These are phyloP conservation scores for Verticillium albo-atrum DNA, from an alignment of 2,329 filamentous ascomycete species.

Conservation along the genomic window DNA sequence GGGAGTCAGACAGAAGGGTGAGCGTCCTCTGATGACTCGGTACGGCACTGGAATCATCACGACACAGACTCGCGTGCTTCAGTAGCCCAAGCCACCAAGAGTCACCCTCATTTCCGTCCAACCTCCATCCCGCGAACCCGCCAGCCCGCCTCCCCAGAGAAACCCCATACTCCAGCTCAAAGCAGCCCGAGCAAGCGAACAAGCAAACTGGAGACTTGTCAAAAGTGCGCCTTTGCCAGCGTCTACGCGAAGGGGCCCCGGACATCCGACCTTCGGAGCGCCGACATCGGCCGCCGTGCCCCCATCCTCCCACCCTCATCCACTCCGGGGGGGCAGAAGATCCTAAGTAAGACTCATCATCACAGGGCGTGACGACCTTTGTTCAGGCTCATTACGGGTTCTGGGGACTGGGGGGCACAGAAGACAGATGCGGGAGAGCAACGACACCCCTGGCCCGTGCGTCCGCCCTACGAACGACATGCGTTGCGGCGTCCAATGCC, in stretches of 20 bases:
- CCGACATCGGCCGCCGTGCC: neutral
- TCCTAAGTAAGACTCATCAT: neutral
- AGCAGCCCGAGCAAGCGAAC: neutral
- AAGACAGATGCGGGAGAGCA: neutral
- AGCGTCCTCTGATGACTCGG: neutral
- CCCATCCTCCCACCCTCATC: neutral
- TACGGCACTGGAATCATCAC: neutral
- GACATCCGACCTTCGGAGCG: neutral
- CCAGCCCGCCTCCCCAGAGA: neutral
- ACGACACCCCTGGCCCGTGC: neutral
- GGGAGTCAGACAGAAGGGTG: neutral
- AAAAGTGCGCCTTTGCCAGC: neutral
- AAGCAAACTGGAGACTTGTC: neutral
- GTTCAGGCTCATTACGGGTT: no score
- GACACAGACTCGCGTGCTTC: neutral
- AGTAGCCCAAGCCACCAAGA: neutral
- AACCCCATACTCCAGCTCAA: neutral
- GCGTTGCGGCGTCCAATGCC: neutral
- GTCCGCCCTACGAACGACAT: neutral
- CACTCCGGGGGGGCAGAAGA: neutral
- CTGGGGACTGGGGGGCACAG: no score
- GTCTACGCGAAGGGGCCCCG: neutral
- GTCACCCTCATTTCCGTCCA: neutral
- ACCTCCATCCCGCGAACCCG: neutral
- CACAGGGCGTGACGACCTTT: neutral